Conservation (phyloP, 495 filamentous ascomycete species). For the Xylaria acuta region DNA sequence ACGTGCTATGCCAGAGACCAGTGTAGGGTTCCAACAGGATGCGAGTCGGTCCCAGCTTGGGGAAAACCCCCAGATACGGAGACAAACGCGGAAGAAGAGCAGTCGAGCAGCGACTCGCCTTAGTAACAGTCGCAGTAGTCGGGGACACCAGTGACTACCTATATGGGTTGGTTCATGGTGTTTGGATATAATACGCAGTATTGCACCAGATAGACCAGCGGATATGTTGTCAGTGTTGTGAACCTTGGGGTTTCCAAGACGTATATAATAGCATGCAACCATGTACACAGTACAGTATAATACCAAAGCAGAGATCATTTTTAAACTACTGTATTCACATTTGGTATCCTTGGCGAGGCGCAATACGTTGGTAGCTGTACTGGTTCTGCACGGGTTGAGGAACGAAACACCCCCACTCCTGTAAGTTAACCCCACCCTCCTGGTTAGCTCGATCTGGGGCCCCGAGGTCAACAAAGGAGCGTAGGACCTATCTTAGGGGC, state of each 20-base stretch:
- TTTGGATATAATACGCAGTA: not conserved
- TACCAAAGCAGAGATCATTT: not conserved
- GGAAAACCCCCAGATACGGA: constrained; percentile 27
- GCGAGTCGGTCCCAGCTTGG: constrained; percentile 57
- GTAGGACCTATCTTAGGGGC: not conserved
- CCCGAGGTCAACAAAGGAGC: constrained; percentile 1
- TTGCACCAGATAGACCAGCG: not conserved
- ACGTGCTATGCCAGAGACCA: constrained; percentile 59
- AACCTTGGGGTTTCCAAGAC: not conserved
- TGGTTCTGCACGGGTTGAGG: no score
- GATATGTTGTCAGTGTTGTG: not conserved
- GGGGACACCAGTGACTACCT: not conserved
- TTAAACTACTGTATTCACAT: not conserved
- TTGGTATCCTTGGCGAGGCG: not conserved
- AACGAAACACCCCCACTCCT: no score
- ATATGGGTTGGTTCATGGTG: not conserved
- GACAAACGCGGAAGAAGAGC: constrained; percentile 27
- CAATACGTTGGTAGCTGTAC: not conserved
- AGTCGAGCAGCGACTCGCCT: constrained; percentile 43
- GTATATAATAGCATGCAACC: no score
- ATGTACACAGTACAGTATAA: no score
- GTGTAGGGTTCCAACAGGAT: constrained; percentile 70
- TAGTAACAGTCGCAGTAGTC: constrained; percentile 6
- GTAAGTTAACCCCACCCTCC: not conserved
- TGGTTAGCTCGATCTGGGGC: constrained; percentile 1